A percentile compares a stretch with the other conserved stretches of the same genome.
phyloP scores from a whole-genome alignment of 1,139 yeast species.

The Diutina scorzettiae region DNA sequence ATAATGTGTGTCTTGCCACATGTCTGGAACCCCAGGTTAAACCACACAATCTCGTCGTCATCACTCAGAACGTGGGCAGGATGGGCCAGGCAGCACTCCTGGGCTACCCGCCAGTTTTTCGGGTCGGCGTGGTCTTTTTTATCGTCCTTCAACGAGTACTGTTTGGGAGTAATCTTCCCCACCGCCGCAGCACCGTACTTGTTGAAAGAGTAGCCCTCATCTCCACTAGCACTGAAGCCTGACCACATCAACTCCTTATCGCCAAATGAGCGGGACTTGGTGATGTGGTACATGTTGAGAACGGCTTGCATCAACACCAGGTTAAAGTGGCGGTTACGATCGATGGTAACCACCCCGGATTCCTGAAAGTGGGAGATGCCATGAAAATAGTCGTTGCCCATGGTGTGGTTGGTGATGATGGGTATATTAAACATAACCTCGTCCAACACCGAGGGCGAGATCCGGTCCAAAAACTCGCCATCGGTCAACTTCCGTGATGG shows the following conservation, averaged over 20 bases:
- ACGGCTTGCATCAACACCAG: constrained; percentile 33
- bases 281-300: constrained; percentile 27
- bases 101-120: constrained; percentile 13
- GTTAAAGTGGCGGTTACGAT: constrained; percentile 28
- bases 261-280: constrained; percentile 26
- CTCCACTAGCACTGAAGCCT: constrained; percentile 9
- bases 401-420: constrained; percentile 19
- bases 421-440: constrained; percentile 19
- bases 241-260: constrained; percentile 13
- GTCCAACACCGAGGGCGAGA: constrained; percentile 31
- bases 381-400: constrained; percentile 20
- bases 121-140: constrained; percentile 12
- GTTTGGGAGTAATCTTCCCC: constrained; percentile 7
- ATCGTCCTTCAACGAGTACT: neutral
- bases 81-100: constrained; percentile 26
- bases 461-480: constrained; percentile 19
- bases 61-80: constrained; percentile 22
- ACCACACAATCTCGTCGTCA: constrained; percentile 10
- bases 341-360: constrained; percentile 37
- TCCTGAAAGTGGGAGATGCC: constrained; percentile 36
- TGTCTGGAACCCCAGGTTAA: constrained; percentile 11
- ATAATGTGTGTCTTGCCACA: constrained; percentile 9
- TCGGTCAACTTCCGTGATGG: neutral
- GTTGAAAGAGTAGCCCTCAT: constrained; percentile 11
- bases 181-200: constrained; percentile 10